These are phyloP conservation scores for Leucosporidium scottii DNA, from an alignment of 768 basidiomycete species.

Conservation along the genomic window DNA sequence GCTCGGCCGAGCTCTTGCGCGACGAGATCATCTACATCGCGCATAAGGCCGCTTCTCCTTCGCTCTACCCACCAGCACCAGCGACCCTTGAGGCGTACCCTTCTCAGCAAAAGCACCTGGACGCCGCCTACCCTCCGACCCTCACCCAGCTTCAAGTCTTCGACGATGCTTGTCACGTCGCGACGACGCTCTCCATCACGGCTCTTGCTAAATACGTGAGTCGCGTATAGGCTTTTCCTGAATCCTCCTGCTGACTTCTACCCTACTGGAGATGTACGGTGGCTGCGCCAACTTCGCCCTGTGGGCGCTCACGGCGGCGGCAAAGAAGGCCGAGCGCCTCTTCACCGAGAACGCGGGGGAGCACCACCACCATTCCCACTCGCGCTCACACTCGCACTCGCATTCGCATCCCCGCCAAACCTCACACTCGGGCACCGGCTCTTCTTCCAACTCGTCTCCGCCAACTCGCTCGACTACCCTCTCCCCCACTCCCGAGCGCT, in stretches of 20 bases:
- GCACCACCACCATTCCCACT: too few species aligned
- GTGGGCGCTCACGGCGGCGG: conserved; percentile 16
- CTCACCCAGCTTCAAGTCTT: conserved; percentile 33
- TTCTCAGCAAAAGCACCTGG: conserved; percentile 20
- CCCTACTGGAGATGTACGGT: too few species aligned
- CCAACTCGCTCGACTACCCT: conserved; percentile 1
- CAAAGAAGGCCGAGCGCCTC: conserved; percentile 5
- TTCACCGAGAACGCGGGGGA: too few species aligned
- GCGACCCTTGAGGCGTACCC: conserved; percentile 51
- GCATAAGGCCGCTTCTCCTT: conserved; percentile 83
- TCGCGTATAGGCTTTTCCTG: not conserved
- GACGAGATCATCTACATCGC: conserved; percentile 85
- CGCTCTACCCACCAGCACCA: conserved; percentile 57
- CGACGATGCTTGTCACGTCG: conserved; percentile 33
- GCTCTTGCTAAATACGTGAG: conserved; percentile 43
- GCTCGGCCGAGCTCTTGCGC: conserved; percentile 61
- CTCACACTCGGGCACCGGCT: too few species aligned
- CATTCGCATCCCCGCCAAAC: too few species aligned
- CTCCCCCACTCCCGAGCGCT: not conserved
- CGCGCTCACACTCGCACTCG: too few species aligned
- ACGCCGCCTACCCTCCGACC: conserved; percentile 33
- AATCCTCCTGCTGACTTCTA: too few species aligned
- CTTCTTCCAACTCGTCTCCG: not conserved
- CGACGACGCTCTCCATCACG: conserved; percentile 35
- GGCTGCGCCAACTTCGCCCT: conserved; percentile 22